A percentile compares a stretch with the other conserved stretches of the same genome.
phyloP scores from a whole-genome alignment of 768 basidiomycete species.

The Pisolithus tinctorius region DNA sequence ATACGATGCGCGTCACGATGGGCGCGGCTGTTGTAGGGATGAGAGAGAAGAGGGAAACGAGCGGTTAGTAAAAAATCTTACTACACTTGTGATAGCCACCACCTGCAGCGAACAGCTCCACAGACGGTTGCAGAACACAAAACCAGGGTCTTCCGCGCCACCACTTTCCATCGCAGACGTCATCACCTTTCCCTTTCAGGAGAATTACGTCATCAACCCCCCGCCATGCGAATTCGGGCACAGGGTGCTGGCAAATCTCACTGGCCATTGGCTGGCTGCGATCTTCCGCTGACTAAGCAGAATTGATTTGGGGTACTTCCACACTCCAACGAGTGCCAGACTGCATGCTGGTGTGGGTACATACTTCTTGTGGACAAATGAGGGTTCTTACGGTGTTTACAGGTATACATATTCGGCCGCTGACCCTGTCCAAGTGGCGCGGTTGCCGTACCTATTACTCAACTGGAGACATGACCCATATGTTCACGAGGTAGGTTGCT shows the following conservation, averaged over 20 bases:
- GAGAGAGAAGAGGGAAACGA: not conserved
- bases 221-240: slow-evolving; percentile 2
- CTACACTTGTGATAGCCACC: too few relatives aligned
- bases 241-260: not conserved
- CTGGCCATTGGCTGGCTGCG: not conserved
- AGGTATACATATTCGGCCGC: too few relatives aligned
- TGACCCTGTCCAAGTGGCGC: too few relatives aligned
- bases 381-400: too few relatives aligned
- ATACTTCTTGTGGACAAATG: too few relatives aligned
- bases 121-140: not conserved
- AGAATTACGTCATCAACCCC: not conserved
- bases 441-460: too few relatives aligned
- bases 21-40: not conserved
- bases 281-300: not conserved
- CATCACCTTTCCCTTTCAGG: not conserved
- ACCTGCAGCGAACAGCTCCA: not conserved
- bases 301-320: not conserved
- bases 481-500: too few relatives aligned
- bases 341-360: too few relatives aligned
- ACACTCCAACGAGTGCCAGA: too few relatives aligned
- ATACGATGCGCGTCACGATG: not conserved
- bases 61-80: not conserved
- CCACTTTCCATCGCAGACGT: not conserved
- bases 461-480: too few relatives aligned
- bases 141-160: not conserved